Percentiles rank a stretch among this genome's conserved stretches.
phyloP scores from a whole-genome alignment of 192 early-diverging fungal species.

The Funneliformis mosseae region DNA sequence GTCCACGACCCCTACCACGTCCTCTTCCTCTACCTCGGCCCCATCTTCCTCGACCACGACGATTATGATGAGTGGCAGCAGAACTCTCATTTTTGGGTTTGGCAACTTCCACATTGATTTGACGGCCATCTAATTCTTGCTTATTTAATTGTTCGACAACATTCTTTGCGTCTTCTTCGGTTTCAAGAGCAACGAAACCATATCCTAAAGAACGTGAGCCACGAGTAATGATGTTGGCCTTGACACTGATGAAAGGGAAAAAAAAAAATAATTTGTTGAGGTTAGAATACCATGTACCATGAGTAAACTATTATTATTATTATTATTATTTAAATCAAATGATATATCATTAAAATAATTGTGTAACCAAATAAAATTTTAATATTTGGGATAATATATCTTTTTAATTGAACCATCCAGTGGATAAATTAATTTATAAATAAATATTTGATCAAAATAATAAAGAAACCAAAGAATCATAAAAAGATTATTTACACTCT shows the following conservation, averaged over 20 bases:
- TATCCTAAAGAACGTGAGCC: conserved; percentile 86
- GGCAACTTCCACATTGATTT: conserved; percentile 90
- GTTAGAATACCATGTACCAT: no score
- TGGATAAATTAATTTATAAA: background rate
- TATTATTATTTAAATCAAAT: no score
- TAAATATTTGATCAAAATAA: conserved; percentile 7
- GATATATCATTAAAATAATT: no score
- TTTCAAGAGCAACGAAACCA: conserved; percentile 89
- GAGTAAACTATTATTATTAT: no score
- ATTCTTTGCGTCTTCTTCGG: conserved; percentile 67
- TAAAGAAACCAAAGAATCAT: background rate
- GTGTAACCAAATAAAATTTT: no score
- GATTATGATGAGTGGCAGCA: conserved; percentile 36
- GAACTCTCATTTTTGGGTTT: conserved; percentile 60
- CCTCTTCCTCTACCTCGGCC: conserved; percentile 45
- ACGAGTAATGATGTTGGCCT: conserved; percentile 81
- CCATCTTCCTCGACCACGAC: conserved; percentile 32
- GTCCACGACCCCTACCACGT: conserved; percentile 44
- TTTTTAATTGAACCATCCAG: no score
- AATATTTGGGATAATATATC: no score
- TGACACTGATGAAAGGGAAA: conserved; percentile 47
- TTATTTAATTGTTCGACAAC: conserved; percentile 76
- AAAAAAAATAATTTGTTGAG: no score
- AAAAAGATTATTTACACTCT: conserved; percentile 68
- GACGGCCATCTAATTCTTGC: conserved; percentile 83